Percentiles rank a stretch among this genome's conserved stretches.
Evolutionary conservation across 306 rosid genomes (phyloP).

Genomic region (Ochetophila trinervis): DNA sequence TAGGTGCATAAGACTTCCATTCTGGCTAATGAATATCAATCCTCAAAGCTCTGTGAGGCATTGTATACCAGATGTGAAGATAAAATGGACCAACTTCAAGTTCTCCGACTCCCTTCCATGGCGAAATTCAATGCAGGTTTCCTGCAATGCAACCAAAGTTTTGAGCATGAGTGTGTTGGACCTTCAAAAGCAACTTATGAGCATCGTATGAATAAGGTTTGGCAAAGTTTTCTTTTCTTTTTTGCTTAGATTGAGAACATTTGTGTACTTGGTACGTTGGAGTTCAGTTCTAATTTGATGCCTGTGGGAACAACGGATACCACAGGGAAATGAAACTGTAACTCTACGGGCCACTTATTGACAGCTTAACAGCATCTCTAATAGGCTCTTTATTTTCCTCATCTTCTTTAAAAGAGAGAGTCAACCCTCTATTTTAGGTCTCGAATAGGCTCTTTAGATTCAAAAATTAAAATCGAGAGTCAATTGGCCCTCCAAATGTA

Average conservation of each 20-base stretch:
- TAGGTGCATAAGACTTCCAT: slow-evolving; percentile 60
- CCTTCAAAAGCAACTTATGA: slow-evolving; percentile 76
- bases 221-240: slow-evolving; percentile 1
- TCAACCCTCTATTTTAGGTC: too few relatives aligned
- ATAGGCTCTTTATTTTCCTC: too few relatives aligned
- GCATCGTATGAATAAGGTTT: slow-evolving; percentile 83
- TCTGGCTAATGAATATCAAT: slow-evolving; percentile 65
- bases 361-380: too few relatives aligned
- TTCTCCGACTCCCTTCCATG: slow-evolving; percentile 89
- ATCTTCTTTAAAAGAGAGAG: too few relatives aligned
- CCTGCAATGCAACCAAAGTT: slow-evolving; percentile 76
- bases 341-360: background rate
- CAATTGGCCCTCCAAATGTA: too few relatives aligned
- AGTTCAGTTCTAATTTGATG: slow-evolving; percentile 11
- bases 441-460: too few relatives aligned
- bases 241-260: background rate
- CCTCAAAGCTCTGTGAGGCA: slow-evolving; percentile 87
- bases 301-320: background rate
- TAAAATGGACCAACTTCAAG: slow-evolving; percentile 89
- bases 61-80: slow-evolving; percentile 85
- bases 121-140: slow-evolving; percentile 94
- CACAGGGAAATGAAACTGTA: background rate
- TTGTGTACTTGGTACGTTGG: slow-evolving; percentile 6
- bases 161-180: slow-evolving; percentile 74
- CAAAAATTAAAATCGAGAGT: too few relatives aligned